phyloP scores from a whole-genome alignment of 2,329 filamentous ascomycete species.

The Penicillium sp. region DNA sequence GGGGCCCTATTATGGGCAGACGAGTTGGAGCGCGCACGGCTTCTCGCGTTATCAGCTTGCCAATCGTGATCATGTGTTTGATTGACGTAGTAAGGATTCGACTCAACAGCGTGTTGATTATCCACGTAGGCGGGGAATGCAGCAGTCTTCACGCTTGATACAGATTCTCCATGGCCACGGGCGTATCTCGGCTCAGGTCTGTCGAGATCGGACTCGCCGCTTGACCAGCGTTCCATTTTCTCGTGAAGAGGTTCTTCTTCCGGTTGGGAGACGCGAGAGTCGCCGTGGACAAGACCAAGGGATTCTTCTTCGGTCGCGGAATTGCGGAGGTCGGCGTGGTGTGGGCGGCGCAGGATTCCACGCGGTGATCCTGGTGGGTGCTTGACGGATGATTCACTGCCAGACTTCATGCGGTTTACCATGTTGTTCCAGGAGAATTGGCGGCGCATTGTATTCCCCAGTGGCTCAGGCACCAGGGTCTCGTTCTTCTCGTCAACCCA shows the following conservation, averaged over 20 bases:
- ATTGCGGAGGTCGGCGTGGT: constrained; percentile 36
- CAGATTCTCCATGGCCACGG: constrained; percentile 24
- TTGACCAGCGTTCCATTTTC: constrained; percentile 32
- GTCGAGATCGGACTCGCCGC: constrained; percentile 21
- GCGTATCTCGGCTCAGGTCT: constrained; percentile 21
- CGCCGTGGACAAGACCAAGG: constrained; percentile 78
- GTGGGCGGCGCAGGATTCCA: constrained; percentile 45
- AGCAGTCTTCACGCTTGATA: constrained; percentile 26
- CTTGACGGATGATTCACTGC: constrained; percentile 23
- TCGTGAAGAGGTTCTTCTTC: constrained; percentile 31
- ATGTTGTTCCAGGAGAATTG: constrained; percentile 94
- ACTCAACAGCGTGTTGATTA: constrained; percentile 21
- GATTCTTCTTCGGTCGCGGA: constrained; percentile 78
- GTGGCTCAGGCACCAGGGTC: constrained; percentile 26
- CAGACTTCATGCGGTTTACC: constrained; percentile 58
- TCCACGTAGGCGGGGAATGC: constrained; percentile 33
- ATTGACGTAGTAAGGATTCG: constrained; percentile 27
- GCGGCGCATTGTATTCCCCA: constrained; percentile 60
- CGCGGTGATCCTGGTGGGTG: constrained; percentile 31
- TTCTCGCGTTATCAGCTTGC: constrained; percentile 7
- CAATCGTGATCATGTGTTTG: constrained; percentile 17
- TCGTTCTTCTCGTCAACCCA: constrained; percentile 35
- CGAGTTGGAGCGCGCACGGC: constrained; percentile 21
- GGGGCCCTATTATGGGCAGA: constrained; percentile 20
- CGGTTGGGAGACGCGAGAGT: constrained; percentile 42